These are phyloP conservation scores for Sordariomycetes sp. DNA, from an alignment of 2,329 filamentous ascomycete species.

Conservation along the genomic window DNA sequence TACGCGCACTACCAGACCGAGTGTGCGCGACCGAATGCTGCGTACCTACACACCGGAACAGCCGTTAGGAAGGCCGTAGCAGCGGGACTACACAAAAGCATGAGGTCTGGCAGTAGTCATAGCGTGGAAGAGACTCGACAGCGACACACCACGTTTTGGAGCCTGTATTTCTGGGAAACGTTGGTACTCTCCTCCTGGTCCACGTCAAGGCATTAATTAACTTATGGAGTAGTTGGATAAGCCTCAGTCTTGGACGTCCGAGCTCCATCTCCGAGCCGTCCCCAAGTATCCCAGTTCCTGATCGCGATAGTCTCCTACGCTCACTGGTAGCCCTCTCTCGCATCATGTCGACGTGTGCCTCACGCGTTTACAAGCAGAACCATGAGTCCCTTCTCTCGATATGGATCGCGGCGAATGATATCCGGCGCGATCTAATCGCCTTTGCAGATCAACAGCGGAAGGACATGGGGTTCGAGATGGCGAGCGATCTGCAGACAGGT, in stretches of 20 bases:
- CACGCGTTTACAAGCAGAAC: conserved; percentile 26
- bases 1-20: conserved; percentile 32
- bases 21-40: conserved; percentile 28
- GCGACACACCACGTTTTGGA: conserved; percentile 17
- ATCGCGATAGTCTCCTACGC: conserved; percentile 23
- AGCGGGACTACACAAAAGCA: conserved; percentile 30
- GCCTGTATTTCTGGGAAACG: conserved; percentile 31
- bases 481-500: conserved; percentile 22
- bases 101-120: conserved; percentile 17
- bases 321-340: conserved; percentile 23
- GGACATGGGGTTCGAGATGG: conserved; percentile 20
- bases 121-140: conserved; percentile 21
- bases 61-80: conserved; percentile 29
- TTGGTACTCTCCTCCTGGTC: conserved; percentile 11
- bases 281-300: conserved; percentile 20
- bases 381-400: conserved; percentile 23
- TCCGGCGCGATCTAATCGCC: conserved; percentile 16
- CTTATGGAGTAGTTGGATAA: conserved; percentile 23
- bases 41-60: conserved; percentile 26
- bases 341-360: conserved; percentile 25
- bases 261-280: conserved; percentile 25
- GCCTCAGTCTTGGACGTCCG: conserved; percentile 29
- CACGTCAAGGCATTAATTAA: neutral
- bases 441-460: conserved; percentile 17
- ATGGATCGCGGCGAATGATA: conserved; percentile 20